Evolutionary conservation across 805 yeast species (phyloP).

Genomic region (Candida maris): DNA sequence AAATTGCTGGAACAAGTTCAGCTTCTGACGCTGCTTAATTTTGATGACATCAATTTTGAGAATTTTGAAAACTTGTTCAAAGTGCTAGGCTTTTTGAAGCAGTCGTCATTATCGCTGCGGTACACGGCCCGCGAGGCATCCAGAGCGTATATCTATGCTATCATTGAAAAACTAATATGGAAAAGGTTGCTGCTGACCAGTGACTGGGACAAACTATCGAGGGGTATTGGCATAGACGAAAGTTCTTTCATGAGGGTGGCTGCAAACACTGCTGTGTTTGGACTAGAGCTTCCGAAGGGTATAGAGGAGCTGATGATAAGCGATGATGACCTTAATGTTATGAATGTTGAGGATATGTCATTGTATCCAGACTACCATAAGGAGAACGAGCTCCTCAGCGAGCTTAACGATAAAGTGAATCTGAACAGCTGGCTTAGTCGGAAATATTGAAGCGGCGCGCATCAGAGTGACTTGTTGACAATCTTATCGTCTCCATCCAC

Average conservation of each 20-base stretch:
- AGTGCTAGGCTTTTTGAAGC: conserved; percentile 42
- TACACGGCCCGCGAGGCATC: conserved; percentile 3
- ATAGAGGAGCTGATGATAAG: conserved; percentile 10
- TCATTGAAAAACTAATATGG: conserved; percentile 47
- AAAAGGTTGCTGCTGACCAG: conserved; percentile 53
- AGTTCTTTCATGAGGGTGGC: conserved; percentile 15
- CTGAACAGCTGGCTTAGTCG: conserved; percentile 28
- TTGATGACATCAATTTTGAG: conserved; percentile 47
- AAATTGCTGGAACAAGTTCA: conserved; percentile 46
- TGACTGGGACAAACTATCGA: conserved; percentile 42
- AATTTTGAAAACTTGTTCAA: conserved; percentile 48
- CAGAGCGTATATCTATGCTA: conserved; percentile 7
- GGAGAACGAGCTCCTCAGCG: conserved; percentile 14
- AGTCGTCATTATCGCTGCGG: conserved; percentile 19
- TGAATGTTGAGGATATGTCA: conserved; percentile 6
- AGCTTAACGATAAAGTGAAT: conserved; percentile 17
- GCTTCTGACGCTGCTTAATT: conserved; percentile 39
- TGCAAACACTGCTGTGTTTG: conserved; percentile 9
- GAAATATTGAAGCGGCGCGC: conserved; percentile 6
- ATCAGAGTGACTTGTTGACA: conserved; percentile 7
- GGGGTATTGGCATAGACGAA: conserved; percentile 11
- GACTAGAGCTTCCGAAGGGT: conserved; percentile 9
- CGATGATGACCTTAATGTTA: conserved; percentile 11
- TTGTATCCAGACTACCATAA: conserved; percentile 8
- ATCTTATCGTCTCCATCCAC: conserved; percentile 39